Evolutionary conservation across 106 monocot genomes (phyloP), one percentile per base, ranked within the genome.

Genomic region (Chionographis japonica): DNA sequence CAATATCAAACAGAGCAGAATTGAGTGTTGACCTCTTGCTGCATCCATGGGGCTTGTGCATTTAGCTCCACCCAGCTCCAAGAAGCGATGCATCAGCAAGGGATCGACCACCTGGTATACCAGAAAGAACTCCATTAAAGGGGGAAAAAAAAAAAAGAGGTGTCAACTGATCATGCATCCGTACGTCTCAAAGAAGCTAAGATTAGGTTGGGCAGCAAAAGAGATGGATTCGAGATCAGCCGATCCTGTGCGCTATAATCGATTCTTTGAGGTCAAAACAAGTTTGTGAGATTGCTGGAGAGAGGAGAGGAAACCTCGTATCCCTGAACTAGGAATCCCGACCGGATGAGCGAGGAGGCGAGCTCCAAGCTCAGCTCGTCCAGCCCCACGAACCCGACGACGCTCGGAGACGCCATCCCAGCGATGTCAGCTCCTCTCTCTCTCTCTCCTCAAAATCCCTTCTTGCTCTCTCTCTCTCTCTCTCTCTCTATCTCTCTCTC

Each of bases 301-400:
- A 46, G 9, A 46, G 9, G 9, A 46, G 9, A 46, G 46, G 46
- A 46, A 17, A 68, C 37, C 55, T 75, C 75, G 67, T 79, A 85
- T 11, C 67, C 90, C 65, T 84, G 78, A 39, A 91, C 81, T 2
- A 37, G 71, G 62, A 61, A 88, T 54, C 95, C 95, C 11, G 83
- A 80, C 58, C 56, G 75, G 81, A 88, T 42, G 53, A 95, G 80
- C 19, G 79, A 64, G 60, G 84, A 68, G 9, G 86, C 95, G 66
- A 88, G 71, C 15, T 70, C 72, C 56, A 91, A 39, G 65, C 88
- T 81, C 36, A 86, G 76, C n/a, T 81, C 83, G 58, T 91, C 86
- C 17, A 86, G 74, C 2, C 90, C 88, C 7, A 95, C 64, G 86
- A 95, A 95, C 36, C 83, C 79, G 46, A 91, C 79, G 11, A 75